These are phyloP conservation scores for Chaetomium cochliodes DNA, from an alignment of 495 filamentous ascomycete genomes.

Conservation along the genomic window DNA sequence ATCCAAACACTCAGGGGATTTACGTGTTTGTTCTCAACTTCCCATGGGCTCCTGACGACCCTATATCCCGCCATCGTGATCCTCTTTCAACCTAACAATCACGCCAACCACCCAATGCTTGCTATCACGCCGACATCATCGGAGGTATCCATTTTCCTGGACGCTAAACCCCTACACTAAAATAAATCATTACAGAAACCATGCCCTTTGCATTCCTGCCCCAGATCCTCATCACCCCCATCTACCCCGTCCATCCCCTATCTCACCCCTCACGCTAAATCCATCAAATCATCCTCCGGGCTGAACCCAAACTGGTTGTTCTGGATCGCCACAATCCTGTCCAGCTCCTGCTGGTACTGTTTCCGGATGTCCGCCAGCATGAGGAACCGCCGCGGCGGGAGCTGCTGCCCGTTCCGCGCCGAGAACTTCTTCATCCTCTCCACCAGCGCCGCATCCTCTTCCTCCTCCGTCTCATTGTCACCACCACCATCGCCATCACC, in stretches of 20 bases:
- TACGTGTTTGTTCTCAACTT: constrained; percentile 5
- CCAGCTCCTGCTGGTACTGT: constrained; percentile 83
- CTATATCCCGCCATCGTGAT: too few relatives aligned
- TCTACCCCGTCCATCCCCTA: not conserved
- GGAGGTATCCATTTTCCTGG: constrained; percentile 15
- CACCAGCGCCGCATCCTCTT: constrained; percentile 34
- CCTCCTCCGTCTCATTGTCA: constrained; percentile 5
- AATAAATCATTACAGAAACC: constrained; percentile 10
- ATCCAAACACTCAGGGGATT: constrained; percentile 4
- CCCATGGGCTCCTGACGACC: not conserved
- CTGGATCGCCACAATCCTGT: constrained; percentile 64
- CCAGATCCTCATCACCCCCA: not conserved
- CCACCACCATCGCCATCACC: not conserved
- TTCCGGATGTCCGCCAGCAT: constrained; percentile 79
- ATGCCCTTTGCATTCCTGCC: not conserved
- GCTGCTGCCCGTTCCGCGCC: constrained; percentile 12
- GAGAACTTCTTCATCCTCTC: constrained; percentile 28
- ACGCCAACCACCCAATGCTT: too few relatives aligned
- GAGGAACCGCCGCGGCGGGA: constrained; percentile 59
- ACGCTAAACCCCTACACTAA: constrained; percentile 9
- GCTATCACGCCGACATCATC: not conserved
- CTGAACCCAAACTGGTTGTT: constrained; percentile 58
- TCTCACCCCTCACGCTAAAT: constrained; percentile 28
- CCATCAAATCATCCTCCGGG: constrained; percentile 53
- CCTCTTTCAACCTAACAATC: too few relatives aligned